Evolutionary conservation across 192 early-diverging fungal genomes (phyloP), one percentile per base, ranked within the genome.

Genomic region (Piromyces sp.): DNA sequence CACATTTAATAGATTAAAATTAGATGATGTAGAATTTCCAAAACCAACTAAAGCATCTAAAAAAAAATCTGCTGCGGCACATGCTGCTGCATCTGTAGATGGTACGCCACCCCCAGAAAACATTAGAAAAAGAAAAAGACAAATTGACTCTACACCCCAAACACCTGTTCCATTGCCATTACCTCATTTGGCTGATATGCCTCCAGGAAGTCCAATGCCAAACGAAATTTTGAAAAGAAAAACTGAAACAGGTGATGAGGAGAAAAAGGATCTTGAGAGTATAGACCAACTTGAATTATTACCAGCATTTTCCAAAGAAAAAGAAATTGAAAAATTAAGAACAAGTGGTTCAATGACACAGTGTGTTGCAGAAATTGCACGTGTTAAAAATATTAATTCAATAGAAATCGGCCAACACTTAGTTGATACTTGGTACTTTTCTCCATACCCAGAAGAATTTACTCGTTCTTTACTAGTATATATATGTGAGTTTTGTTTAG

Each of bases 381-480:
- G 97, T 13, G 93, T 98, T 83, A 98, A 98, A 87, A 98, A 98
- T 85, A 89, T 99, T 87, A 94, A 96, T 82, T 83, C 89, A 79
- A 96, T 99, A 79, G 90, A 96, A 83, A 95, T 99, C 86, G 98
- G 98, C 38, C 89, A 93, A 85, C 91, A 92, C 85, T 92, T 95
- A 84, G 93, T 98, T 30, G 96, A 97, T 85, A 91, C 96, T 0
- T 99, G 98, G 98, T 99, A 99, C 86, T 98, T 98, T 89, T 97
- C 96, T 36, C 96, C 98, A 0, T 99, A 98, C 80, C 97, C 98
- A 9, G 87, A 89, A 37, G 96, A 98, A 82, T 96, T 92, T 84
- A 91, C 93, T 13, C 88, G 95, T 42, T 87, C 89, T 12, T 91
- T 91, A n/a, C 87, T 86, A 11, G 86, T 99, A 9, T 97, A 96